These are phyloP conservation scores for Saturnispora gosingensis DNA, from an alignment of 805 yeast genomes.

Conservation along the genomic window DNA sequence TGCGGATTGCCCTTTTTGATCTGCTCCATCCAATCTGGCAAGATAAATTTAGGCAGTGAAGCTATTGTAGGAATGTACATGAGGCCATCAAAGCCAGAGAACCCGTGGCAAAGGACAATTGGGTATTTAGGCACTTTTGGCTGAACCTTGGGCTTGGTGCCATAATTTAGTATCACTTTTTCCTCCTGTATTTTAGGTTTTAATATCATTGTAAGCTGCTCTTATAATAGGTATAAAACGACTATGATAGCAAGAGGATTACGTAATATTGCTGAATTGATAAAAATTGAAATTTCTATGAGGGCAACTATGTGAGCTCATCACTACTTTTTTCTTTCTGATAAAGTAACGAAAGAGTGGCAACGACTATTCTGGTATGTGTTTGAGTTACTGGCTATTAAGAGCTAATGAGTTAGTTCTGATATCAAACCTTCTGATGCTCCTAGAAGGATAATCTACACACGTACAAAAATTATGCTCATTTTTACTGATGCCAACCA, in stretches of 20 bases:
- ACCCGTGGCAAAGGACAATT: conserved; percentile 19
- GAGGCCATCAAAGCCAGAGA: conserved; percentile 16
- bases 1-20: not conserved
- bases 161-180: not conserved
- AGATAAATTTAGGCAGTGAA: conserved; percentile 2
- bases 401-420: no score
- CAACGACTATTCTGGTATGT: no score
- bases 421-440: no score
- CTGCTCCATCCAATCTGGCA: conserved; percentile 1
- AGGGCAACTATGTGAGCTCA: not conserved
- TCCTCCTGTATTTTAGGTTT: not conserved
- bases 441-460: no score
- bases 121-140: conserved; percentile 21
- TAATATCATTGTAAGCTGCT: not conserved
- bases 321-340: not conserved
- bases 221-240: not conserved
- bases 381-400: no score
- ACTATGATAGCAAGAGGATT: not conserved
- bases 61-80: conserved; percentile 7
- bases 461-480: not conserved
- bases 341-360: not conserved
- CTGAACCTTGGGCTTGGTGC: not conserved
- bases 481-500: no score
- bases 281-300: not conserved
- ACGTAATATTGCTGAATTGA: not conserved